Evolutionary conservation across 768 basidiomycete species (phyloP).

Genomic region (Harrya chromipes): DNA sequence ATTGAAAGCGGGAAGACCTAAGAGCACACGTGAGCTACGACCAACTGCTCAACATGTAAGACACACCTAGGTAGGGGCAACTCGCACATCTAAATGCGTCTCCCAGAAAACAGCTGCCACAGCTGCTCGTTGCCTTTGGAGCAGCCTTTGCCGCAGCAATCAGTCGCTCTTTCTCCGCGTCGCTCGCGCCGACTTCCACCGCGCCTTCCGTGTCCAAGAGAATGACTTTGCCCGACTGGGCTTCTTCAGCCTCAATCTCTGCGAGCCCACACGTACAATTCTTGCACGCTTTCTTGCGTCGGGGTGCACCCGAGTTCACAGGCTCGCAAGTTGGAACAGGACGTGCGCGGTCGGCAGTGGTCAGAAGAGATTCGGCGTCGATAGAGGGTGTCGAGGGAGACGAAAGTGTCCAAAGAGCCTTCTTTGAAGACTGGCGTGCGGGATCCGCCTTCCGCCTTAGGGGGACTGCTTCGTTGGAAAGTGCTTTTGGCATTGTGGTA

Average conservation of each 20-base stretch:
- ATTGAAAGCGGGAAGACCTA: constrained; percentile 96
- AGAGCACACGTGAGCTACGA: constrained; percentile 8
- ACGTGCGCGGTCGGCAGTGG: constrained; percentile 74
- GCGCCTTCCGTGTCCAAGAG: constrained; percentile 61
- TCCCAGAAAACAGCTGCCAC: constrained; percentile 95
- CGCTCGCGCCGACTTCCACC: constrained; percentile 52
- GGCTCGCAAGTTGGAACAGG: constrained; percentile 80
- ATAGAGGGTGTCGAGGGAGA: constrained; percentile 70
- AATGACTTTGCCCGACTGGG: constrained; percentile 56
- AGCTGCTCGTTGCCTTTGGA: constrained; percentile 91
- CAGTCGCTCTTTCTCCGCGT: constrained; percentile 63
- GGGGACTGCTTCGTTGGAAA: constrained; percentile 37
- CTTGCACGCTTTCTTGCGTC: constrained; percentile 92
- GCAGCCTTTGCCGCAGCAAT: constrained; percentile 64
- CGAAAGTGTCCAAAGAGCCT: constrained; percentile 83
- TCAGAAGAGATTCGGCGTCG: constrained; percentile 81
- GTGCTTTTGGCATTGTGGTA: constrained; percentile 20
- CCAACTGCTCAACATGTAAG: constrained; percentile 2
- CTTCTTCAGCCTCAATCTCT: constrained; percentile 87
- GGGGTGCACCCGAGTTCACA: constrained; percentile 43
- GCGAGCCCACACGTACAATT: constrained; percentile 94
- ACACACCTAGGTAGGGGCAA: constrained; percentile 93
- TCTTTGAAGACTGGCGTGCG: constrained; percentile 70
- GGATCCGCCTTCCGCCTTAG: constrained; percentile 52
- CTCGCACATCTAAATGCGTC: constrained; percentile 97